A percentile compares a stretch with the other conserved stretches of the same genome.
These are phyloP conservation scores for Trichoderma virens DNA, from an alignment of 495 filamentous ascomycete genomes.

Conservation along the genomic window DNA sequence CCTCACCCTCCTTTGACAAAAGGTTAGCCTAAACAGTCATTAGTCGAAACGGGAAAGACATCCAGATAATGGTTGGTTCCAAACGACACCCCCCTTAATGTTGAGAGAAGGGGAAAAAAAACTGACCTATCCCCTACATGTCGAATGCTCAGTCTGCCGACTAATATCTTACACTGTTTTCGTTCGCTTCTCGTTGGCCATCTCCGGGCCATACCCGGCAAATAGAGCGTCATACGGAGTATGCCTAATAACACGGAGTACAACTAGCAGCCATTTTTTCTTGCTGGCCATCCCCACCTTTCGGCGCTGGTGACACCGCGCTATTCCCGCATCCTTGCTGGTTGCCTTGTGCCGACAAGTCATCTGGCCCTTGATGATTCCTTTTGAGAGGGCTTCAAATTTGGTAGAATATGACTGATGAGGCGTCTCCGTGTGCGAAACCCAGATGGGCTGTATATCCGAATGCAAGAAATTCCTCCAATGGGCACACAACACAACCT, in stretches of 20 bases:
- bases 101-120: no score
- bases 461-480: background rate
- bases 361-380: background rate
- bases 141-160: no score
- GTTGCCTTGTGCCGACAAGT: background rate
- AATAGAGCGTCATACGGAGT: no score
- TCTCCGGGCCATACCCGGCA: no score
- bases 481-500: background rate
- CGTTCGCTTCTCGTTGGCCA: no score
- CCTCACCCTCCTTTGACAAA: background rate
- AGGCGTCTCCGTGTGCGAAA: no score
- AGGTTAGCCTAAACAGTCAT: background rate
- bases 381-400: no score
- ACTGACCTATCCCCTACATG: no score
- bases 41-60: constrained; percentile 4
- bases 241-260: no score
- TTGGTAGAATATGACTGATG: no score
- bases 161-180: no score
- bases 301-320: background rate
- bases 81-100: background rate
- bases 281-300: background rate
- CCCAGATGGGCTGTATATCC: no score
- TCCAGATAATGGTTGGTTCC: background rate
- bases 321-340: background rate
- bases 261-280: background rate